phyloP scores from a whole-genome alignment of 2,329 filamentous ascomycete genomes.

The Didymella sp. region DNA sequence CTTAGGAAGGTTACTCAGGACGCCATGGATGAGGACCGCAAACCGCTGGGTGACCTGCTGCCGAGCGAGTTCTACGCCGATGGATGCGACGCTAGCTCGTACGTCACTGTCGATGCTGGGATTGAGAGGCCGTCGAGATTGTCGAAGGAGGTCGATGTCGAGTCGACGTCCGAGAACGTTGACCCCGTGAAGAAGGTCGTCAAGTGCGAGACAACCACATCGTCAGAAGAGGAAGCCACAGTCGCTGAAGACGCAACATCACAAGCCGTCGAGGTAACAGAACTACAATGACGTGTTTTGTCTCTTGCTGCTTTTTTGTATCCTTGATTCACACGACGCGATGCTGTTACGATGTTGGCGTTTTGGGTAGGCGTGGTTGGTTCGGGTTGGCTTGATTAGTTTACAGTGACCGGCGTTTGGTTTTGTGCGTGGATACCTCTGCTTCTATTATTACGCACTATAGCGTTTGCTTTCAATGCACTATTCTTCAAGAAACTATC shows the following conservation, averaged over 20 bases:
- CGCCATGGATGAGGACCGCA: constrained; percentile 51
- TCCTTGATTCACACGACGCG: constrained; percentile 8
- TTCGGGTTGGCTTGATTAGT: not conserved
- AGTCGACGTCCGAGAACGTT: constrained; percentile 1
- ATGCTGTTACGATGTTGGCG: constrained; percentile 9
- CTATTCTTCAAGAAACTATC: not conserved
- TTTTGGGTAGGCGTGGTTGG: no score
- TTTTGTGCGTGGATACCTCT: constrained; percentile 5
- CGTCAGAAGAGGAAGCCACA: not conserved
- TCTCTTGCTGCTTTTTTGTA: constrained; percentile 4
- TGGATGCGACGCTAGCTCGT: constrained; percentile 45
- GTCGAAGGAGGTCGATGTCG: constrained; percentile 38
- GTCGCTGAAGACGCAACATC: not conserved
- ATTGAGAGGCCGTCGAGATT: constrained; percentile 46
- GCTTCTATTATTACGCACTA: not conserved
- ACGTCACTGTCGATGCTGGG: constrained; percentile 47
- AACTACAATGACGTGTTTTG: not conserved
- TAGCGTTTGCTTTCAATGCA: not conserved
- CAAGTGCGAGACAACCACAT: not conserved
- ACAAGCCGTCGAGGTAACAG: not conserved
- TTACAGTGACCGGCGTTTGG: constrained; percentile 6
- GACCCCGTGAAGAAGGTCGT: constrained; percentile 6
- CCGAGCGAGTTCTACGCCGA: constrained; percentile 50
- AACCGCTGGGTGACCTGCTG: constrained; percentile 46
- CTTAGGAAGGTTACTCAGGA: constrained; percentile 42